phyloP scores from a whole-genome alignment of 345 rosid species.

The Salix viminalis region DNA sequence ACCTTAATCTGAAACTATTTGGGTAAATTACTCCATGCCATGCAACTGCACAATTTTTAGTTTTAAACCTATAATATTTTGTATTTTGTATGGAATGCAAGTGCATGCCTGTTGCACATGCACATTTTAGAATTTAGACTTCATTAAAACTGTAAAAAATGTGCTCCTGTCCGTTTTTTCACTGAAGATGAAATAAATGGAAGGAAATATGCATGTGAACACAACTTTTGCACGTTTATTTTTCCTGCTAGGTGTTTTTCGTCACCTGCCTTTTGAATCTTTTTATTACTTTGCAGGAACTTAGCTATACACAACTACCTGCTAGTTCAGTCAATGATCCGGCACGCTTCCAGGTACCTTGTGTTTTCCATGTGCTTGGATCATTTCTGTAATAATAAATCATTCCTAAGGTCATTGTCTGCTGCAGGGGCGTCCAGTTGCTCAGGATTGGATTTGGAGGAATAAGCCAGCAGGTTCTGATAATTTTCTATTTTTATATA shows the following conservation, averaged over 20 bases:
- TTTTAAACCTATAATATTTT: too few species aligned
- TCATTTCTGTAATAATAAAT: not conserved
- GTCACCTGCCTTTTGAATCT: not conserved
- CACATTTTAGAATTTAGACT: too few species aligned
- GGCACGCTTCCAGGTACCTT: slow-evolving; percentile 54
- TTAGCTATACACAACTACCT: slow-evolving; percentile 51
- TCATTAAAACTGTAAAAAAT: too few species aligned
- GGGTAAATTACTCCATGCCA: too few species aligned
- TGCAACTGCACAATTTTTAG: too few species aligned
- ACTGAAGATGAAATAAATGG: too few species aligned
- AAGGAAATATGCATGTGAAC: not conserved
- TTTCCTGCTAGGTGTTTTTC: not conserved
- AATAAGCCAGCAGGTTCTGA: slow-evolving; percentile 64
- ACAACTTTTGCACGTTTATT: not conserved
- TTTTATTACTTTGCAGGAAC: slow-evolving; percentile 45
- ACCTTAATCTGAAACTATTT: too few species aligned
- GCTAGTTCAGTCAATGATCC: slow-evolving; percentile 48
- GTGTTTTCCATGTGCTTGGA: not conserved
- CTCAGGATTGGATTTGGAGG: slow-evolving; percentile 74
- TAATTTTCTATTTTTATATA: slow-evolving; percentile 3
- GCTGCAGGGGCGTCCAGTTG: slow-evolving; percentile 49
- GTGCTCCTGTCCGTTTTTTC: too few species aligned
- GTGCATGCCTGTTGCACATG: too few species aligned
- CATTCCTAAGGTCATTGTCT: slow-evolving; percentile 7
- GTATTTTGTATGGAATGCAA: too few species aligned